Evolutionary conservation across 805 yeast genomes (phyloP), one percentile per base, ranked within the genome.

Genomic region (Schizosaccharomyces osmophilus): DNA sequence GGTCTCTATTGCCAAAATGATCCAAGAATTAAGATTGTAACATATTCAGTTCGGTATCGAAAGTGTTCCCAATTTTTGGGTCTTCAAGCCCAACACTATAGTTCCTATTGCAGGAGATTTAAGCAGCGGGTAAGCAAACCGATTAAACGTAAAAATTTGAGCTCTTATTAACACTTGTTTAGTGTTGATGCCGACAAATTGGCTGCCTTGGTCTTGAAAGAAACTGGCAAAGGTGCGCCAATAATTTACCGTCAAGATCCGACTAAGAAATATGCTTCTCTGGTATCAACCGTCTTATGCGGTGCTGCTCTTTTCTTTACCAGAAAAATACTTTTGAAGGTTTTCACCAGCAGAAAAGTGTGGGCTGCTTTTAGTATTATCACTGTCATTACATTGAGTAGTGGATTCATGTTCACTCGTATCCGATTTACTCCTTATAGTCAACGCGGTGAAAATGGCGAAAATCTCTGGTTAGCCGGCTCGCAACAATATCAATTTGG

Each of bases 381-480:
- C 62, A 66, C 79, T 22, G 78, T 86, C 45, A 74, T 89, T 63
- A 73, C 88, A 66, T 85, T 89, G 75, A 81, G 79, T 59, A 76
- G 90, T 6, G 98, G 98, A 19, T 85, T 88, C 73, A 93, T 93
- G 98, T 93, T 82, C 78, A 89, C 87, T 71, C 79, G 80, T 66
- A 93, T 93, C 64, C 81, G 97, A 71, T 78, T 79, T 48, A 77
- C 83, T 5, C 88, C 77, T 39, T 74, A 77, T 64, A 74, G 78
- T 45, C 79, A 79, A 41, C 70, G 71, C 55, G 70, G 71, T 55
- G 70, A 69, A 45, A 66, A 70, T 55, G 79, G 79, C 59, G 69
- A 69, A 31, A 70, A 74, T 31, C 78, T 72, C 58, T 85, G 83
- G 69, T 75, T 83, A 54, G 77, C 77, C 65, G 74, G 76, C 4